Evolutionary conservation across 2,329 filamentous ascomycete genomes (phyloP).

Genomic region (Phoma sp.): DNA sequence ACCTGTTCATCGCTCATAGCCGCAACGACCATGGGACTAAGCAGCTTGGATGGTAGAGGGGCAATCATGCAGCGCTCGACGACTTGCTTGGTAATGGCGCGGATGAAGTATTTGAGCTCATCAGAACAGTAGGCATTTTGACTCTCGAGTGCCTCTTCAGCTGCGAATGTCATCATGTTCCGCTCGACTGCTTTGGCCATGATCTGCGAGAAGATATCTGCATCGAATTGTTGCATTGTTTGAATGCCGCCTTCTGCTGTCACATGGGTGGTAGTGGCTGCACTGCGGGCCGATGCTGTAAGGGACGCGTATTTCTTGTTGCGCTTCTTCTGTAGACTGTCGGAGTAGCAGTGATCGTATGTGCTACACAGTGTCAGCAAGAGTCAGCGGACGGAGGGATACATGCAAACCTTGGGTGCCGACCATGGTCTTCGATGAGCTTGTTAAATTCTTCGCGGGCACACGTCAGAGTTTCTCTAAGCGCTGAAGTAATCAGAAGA

Average conservation of each 20-base stretch:
- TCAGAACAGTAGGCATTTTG: constrained; percentile 48
- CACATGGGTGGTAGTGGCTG: neutral
- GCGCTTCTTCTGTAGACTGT: constrained; percentile 32
- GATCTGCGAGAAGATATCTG: neutral
- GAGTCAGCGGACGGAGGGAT: neutral
- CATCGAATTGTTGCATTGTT: neutral
- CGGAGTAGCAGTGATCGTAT: constrained; percentile 56
- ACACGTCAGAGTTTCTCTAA: constrained; percentile 33
- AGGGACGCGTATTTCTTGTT: constrained; percentile 1
- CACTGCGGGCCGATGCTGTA: neutral
- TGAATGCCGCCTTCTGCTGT: too few relatives aligned
- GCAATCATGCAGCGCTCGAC: constrained; percentile 49
- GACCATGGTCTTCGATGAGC: constrained; percentile 55
- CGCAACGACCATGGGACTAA: constrained; percentile 40
- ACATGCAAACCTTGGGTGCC: constrained; percentile 51
- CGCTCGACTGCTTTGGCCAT: constrained; percentile 17
- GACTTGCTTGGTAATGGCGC: constrained; percentile 43
- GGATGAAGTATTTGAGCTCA: constrained; percentile 46
- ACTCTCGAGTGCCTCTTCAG: constrained; percentile 46
- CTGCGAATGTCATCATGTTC: constrained; percentile 45
- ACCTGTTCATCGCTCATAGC: constrained; percentile 45
- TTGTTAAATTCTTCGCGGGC: constrained; percentile 51
- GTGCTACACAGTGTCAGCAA: constrained; percentile 45
- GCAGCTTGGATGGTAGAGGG: constrained; percentile 33
- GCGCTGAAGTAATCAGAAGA: neutral